A percentile compares a stretch with the other conserved stretches of the same genome.
These are phyloP conservation scores for Aegilops sharonensis DNA, from an alignment of 176 grass and related monocot genomes.

Conservation along the genomic window DNA sequence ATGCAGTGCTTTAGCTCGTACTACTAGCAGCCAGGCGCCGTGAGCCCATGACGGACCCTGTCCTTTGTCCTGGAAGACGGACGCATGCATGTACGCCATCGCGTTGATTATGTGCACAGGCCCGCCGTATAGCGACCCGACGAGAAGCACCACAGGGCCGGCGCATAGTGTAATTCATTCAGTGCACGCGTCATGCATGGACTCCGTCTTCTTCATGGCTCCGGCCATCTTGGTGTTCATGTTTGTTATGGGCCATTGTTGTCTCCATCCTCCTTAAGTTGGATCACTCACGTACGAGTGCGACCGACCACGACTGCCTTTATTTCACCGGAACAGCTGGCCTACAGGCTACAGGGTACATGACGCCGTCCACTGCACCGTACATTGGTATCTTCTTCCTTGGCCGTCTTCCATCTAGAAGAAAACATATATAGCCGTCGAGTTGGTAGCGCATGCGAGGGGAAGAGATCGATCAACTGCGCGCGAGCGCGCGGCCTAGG, in stretches of 20 bases:
- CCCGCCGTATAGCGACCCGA: background rate
- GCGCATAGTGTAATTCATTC: background rate
- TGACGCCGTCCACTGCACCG: background rate
- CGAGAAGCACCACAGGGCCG: background rate
- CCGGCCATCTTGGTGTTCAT: slow-evolving; percentile 9
- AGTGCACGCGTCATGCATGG: slow-evolving; percentile 9
- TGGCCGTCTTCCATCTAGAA: background rate
- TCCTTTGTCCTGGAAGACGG: background rate
- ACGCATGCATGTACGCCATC: background rate
- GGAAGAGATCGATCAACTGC: background rate
- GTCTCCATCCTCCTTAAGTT: background rate
- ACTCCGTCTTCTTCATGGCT: background rate
- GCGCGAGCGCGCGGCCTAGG: background rate
- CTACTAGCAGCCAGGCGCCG: background rate
- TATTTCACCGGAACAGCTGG: background rate
- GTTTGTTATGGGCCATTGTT: background rate
- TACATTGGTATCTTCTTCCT: background rate
- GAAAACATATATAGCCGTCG: background rate
- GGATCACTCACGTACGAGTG: background rate
- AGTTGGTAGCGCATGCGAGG: background rate
- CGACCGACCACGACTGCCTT: background rate
- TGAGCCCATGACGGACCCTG: background rate
- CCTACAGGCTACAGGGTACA: background rate
- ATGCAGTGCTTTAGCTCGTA: background rate
- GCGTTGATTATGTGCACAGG: background rate